Evolutionary conservation across 495 filamentous ascomycete species (phyloP).

Genomic region (Lasiosphaeria ovina): DNA sequence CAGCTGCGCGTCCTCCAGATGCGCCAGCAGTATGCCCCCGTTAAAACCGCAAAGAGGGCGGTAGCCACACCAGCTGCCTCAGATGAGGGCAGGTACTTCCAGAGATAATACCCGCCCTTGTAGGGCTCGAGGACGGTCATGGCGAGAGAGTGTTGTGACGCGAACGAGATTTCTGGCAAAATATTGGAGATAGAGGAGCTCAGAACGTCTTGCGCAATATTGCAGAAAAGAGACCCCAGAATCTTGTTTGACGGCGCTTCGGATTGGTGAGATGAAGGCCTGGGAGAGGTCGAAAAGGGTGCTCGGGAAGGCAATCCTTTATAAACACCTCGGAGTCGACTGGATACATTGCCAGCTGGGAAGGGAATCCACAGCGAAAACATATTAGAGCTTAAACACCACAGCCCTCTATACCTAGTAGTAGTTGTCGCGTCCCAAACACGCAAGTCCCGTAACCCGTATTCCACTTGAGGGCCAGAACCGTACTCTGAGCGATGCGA

Average conservation of each 20-base stretch:
- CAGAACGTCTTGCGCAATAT: too few species aligned
- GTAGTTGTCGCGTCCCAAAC: not conserved
- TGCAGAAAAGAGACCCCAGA: too few species aligned
- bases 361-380: too few species aligned
- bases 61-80: constrained; percentile 51
- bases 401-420: not conserved
- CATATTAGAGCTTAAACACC: too few species aligned
- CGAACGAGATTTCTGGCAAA: not conserved
- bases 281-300: too few species aligned
- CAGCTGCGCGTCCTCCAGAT: constrained; percentile 43
- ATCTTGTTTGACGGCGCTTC: too few species aligned
- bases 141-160: not conserved
- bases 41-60: constrained; percentile 46
- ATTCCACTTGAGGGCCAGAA: not conserved
- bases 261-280: too few species aligned
- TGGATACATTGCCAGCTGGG: too few species aligned
- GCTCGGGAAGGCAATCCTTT: too few species aligned
- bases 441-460: not conserved
- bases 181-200: not conserved
- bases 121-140: constrained; percentile 23
- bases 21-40: constrained; percentile 46
- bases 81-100: constrained; percentile 52
- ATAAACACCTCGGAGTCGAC: too few species aligned
- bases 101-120: constrained; percentile 37
- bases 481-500: not conserved